Base-by-base conservation (phyloP, 1,284 basidiomycete genomes). In the Boletus smithii region DNA sequence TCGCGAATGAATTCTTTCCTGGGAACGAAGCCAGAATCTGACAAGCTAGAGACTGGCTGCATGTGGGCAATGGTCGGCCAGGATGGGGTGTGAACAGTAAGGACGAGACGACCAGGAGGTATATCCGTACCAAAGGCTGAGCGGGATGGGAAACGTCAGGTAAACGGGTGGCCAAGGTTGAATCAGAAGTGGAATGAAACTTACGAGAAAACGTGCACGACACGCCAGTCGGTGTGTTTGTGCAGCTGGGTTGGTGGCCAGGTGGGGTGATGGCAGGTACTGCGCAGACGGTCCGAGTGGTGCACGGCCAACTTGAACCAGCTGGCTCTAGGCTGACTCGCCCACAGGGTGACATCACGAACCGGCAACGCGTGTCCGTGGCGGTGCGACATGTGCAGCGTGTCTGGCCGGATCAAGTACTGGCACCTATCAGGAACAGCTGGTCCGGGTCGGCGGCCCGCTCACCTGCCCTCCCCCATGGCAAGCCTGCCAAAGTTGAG, bases 1-100 rank as follows among this genome's bases (percentile, higher is more conserved):
- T 84, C 76, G 35, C 75, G 76, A 51, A 83, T 70, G 65, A 88
- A 88, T 65, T 88, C 85, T 61, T 77, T 83, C 57, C 85, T 70
- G 4, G 85, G 85, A 22, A 73, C 74, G 55, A 88, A 85, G 42
- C 68, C 65, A 51, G 70, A 60, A 42, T 75, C 72, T 44, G 71
- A 32, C 46, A 66, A 52, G 26, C 46, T 53, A 41, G 66, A 54
- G 49, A 52, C 60, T 51, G 62, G 64, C 44, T 65, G 68, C 64
- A 66, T 67, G 53, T 56, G 52, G 51, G 44, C 44, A 58, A 53
- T 49, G 50, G 60, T 36, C 55, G 42, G 48, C 62, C 62, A 53
- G 50, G 63, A 46, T 58, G 50, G 48, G 50, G 49, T 57, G 52
- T 61, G 56, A 53, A 63, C 33, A 46, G 46, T 22, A 30, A 58